phyloP scores from a whole-genome alignment of 2,329 filamentous ascomycete species.

The Cladosporium sphaerospermum region DNA sequence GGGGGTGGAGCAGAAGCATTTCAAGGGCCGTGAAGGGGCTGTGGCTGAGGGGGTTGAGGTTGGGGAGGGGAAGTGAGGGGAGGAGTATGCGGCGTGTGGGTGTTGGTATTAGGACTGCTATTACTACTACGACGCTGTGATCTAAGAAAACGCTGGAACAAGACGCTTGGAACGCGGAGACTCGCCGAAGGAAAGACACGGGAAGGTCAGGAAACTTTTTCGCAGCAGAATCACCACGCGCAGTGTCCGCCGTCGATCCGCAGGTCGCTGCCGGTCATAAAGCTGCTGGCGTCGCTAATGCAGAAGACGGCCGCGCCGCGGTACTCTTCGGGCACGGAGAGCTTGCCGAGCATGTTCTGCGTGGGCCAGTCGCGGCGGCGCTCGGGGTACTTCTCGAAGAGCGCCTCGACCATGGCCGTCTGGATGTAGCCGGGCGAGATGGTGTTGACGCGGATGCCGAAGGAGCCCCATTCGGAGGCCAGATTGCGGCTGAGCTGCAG shows the following conservation, averaged over 20 bases:
- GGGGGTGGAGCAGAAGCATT: slow-evolving; percentile 24
- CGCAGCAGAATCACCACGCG: slow-evolving; percentile 39
- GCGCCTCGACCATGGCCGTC: slow-evolving; percentile 73
- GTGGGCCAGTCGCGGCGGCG: slow-evolving; percentile 62
- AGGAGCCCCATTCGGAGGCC: slow-evolving; percentile 64
- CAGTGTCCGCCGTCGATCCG: slow-evolving; percentile 50
- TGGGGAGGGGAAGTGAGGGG: slow-evolving; percentile 1
- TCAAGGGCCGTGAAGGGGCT: neutral
- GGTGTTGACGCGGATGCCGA: slow-evolving; percentile 74
- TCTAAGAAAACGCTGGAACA: no score
- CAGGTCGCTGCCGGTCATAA: slow-evolving; percentile 51
- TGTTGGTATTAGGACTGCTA: no score
- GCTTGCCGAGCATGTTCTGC: slow-evolving; percentile 70
- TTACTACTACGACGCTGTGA: no score
- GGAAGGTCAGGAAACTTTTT: neutral
- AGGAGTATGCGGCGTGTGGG: no score
- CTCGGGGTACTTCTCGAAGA: slow-evolving; percentile 72
- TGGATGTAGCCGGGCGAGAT: slow-evolving; percentile 75
- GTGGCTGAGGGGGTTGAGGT: neutral
- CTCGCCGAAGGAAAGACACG: neutral
- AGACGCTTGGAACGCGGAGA: no score
- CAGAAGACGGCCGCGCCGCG: slow-evolving; percentile 34
- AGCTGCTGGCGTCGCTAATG: slow-evolving; percentile 40
- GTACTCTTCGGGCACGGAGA: slow-evolving; percentile 33
- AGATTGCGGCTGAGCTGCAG: slow-evolving; percentile 65